Evolutionary conservation across 2,329 filamentous ascomycete species (phyloP), one percentile per base, ranked within the genome.

Genomic region (Pseudopithomyces maydicus): DNA sequence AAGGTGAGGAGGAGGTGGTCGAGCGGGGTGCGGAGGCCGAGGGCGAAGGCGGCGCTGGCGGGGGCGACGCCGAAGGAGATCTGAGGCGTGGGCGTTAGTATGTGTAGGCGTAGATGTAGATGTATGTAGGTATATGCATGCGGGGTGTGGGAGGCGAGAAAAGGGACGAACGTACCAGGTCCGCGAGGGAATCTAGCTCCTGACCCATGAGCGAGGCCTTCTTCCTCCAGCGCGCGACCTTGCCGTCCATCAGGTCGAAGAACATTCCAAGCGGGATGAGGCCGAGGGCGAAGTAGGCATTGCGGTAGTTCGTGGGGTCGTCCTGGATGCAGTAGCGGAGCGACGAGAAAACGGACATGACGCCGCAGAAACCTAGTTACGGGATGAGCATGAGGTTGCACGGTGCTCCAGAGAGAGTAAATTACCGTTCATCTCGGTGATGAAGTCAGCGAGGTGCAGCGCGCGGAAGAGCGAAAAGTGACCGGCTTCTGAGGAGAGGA

Each of bases 161-260:
- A 51, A 20, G 17, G n/a, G 7, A 71, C 85, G 26, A 14, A 71
- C 85, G 26, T 88, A 97, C 92, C 82, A 99, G 77, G 75, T 99
- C 95, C 54, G 95, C 95, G 46, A 99, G 83, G 6, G 94, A 98
- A 77, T 99, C 95, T 54, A 99, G 82, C 78, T 99, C 95, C 78
- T 97, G 94, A 12, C 95, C 95, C 94, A 99, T 98, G 74, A 99
- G 82, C 69, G 91, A 96, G 70, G 91, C 95, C 88, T 97, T 99
- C 80, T 92, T 90, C 75, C 95, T 88, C 95, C 95, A 98, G 64
- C 95, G 85, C 62, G 95, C 95, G 54, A 99, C 93, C 74, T 93
- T 95, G 73, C 95, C 95, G 77, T 99, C 95, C 84, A 98, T 92
- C 74, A 97, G 96, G 78, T 99, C 95, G 77, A 98, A 98, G 81